Evolutionary conservation across 768 basidiomycete genomes (phyloP).

Genomic region (Boletus pseudo-olivaceus): DNA sequence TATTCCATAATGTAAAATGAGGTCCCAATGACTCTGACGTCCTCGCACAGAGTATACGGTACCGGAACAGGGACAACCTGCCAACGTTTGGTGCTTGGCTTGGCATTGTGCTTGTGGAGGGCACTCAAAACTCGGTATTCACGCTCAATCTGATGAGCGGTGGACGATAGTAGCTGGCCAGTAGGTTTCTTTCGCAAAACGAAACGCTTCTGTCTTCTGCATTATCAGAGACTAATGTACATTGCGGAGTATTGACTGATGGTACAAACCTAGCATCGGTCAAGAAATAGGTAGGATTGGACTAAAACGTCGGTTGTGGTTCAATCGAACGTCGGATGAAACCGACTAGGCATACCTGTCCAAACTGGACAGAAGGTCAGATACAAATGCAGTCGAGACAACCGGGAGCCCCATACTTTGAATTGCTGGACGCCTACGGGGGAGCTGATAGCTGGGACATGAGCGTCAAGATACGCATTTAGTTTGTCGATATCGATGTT

Average conservation of each 20-base stretch:
- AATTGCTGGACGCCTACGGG: slow-evolving; percentile 89
- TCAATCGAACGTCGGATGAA: neutral
- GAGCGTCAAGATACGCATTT: slow-evolving; percentile 58
- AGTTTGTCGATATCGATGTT: slow-evolving; percentile 61
- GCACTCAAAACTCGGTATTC: slow-evolving; percentile 82
- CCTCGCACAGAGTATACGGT: slow-evolving; percentile 81
- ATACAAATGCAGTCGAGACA: neutral
- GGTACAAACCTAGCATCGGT: slow-evolving; percentile 63
- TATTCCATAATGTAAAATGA: slow-evolving; percentile 98
- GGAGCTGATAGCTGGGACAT: slow-evolving; percentile 51
- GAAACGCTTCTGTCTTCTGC: slow-evolving; percentile 51
- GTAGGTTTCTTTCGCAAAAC: slow-evolving; percentile 94
- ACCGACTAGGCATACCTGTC: slow-evolving; percentile 57
- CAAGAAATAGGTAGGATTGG: slow-evolving; percentile 95
- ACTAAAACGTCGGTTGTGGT: slow-evolving; percentile 43
- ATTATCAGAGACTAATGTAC: slow-evolving; percentile 1
- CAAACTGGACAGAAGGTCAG: slow-evolving; percentile 54
- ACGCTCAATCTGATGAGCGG: slow-evolving; percentile 93
- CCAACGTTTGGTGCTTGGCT: slow-evolving; percentile 44
- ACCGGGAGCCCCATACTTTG: slow-evolving; percentile 54
- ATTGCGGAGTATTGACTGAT: neutral
- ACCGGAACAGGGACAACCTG: slow-evolving; percentile 78
- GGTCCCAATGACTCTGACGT: slow-evolving; percentile 74
- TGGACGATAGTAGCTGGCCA: slow-evolving; percentile 80
- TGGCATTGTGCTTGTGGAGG: slow-evolving; percentile 68